Conservation (phyloP, 257 asterid genomes). For the Haberlea rhodopensis region DNA sequence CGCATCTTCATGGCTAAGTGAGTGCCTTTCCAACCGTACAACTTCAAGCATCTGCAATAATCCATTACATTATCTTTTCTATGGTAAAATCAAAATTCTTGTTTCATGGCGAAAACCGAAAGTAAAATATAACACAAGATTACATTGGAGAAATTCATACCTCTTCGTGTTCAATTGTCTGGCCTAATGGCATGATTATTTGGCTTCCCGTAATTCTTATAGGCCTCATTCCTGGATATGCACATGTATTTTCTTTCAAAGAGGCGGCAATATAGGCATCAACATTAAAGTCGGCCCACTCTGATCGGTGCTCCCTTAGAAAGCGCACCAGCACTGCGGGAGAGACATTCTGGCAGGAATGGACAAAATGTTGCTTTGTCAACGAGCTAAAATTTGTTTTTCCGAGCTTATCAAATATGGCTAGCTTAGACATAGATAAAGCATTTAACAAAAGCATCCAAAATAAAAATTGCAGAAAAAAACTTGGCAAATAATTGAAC, state of each 20-base stretch:
- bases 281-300: conserved; percentile 96
- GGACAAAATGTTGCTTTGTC: neutral
- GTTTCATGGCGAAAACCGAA: neutral
- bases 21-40: conserved; percentile 78
- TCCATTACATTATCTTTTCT: neutral
- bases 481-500: neutral
- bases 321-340: conserved; percentile 87
- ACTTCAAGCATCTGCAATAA: conserved; percentile 83
- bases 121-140: neutral
- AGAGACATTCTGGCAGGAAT: conserved; percentile 66
- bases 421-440: no score
- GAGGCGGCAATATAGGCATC: conserved; percentile 92
- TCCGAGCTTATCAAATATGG: no score
- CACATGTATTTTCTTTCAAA: conserved; percentile 59
- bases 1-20: conserved; percentile 74
- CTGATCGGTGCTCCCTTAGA: conserved; percentile 95
- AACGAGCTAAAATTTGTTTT: no score
- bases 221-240: conserved; percentile 84
- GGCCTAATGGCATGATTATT: conserved; percentile 90
- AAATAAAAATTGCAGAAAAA: no score
- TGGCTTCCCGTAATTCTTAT: conserved; percentile 93
- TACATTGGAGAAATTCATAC: conserved; percentile 30
- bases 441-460: no score
- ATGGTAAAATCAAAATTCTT: neutral
- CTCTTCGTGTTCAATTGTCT: conserved; percentile 95